Base-by-base conservation (phyloP, 192 early-diverging fungal genomes). In the Backusella tuberculispora region DNA sequence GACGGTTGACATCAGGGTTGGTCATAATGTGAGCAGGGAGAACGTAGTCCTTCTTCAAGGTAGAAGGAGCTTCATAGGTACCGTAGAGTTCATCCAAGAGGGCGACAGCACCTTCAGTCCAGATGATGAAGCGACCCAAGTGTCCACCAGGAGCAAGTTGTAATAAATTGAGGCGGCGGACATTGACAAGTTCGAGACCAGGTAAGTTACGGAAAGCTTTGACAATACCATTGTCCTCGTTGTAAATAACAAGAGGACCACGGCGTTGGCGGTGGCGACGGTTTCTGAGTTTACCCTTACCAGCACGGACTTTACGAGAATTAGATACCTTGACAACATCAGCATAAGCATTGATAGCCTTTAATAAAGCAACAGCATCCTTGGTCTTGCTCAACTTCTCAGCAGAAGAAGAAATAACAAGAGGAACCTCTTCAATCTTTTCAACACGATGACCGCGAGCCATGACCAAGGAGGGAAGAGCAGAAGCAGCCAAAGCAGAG, bases 61-160 rank as follows among this genome's bases (percentile, higher is more conserved):
- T 72, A 66, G 96, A 88, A 48, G 87, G 82, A 76, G 87, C 88
- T 77, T 88, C 88, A 86, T 89, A 87, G 72, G 97, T 92, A 83
- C 98, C 98, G 83, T 93, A 99, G 80, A 99, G 87, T 80, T 90
- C 84, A 84, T 98, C 95, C 80, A 99, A 91, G 46, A 94, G 87
- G 81, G 91, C 90, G 82, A 98, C 95, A 76, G 97, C 97, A 63
- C 88, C 82, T 83, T 95, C 88, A 76, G 98, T 96, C 98, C 98
- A 99, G 95, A 99, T 98, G 86, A 98, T 88, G 88, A 99, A 99
- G 83, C 97, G 96, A 77, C 98, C 98, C 82, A 99, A 89, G 89
- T 99, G 98, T 81, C 96, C 96, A 86, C 98, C 98, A 73, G 98
- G 98, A 74, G 98, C 98, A 72, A 99, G 90, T 89, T 97, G 96